phyloP scores from a whole-genome alignment of 108 stramenopile genomes.

The Aureococcus anophagefferens region DNA sequence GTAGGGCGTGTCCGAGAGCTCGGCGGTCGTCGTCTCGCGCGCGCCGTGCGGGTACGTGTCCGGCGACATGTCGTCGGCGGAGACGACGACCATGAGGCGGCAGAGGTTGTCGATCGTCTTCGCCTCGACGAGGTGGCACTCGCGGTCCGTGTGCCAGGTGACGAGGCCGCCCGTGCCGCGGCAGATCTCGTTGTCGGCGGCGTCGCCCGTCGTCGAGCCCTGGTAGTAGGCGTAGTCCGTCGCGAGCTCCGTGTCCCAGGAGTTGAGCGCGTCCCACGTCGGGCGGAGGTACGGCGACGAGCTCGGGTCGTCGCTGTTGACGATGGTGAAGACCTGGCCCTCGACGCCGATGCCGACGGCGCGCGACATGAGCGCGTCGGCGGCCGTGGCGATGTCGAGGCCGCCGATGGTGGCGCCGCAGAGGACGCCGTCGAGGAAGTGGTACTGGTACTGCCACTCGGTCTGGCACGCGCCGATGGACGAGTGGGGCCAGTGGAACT shows the following conservation, averaged over 20 bases:
- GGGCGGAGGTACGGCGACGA: slow-evolving; percentile 53
- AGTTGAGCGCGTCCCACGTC: slow-evolving; percentile 61
- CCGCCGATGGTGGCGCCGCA: no score
- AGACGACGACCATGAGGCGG: slow-evolving; percentile 41
- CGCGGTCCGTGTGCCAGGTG: slow-evolving; percentile 64
- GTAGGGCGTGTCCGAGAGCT: slow-evolving; percentile 34
- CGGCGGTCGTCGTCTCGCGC: slow-evolving; percentile 40
- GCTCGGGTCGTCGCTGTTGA: slow-evolving; percentile 43
- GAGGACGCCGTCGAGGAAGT: no score
- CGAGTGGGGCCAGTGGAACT: no score
- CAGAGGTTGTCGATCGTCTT: slow-evolving; percentile 62
- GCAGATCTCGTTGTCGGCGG: slow-evolving; percentile 44
- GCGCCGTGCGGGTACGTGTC: slow-evolving; percentile 54
- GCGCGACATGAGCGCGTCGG: slow-evolving; percentile 9
- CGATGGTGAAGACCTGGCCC: slow-evolving; percentile 47
- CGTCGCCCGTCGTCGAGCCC: slow-evolving; percentile 45
- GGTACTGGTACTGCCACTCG: no score
- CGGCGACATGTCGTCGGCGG: slow-evolving; percentile 51
- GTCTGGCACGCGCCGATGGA: no score
- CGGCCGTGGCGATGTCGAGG: slow-evolving; percentile 1
- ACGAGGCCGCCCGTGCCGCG: no score
- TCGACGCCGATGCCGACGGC: no score
- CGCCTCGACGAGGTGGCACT: slow-evolving; percentile 58
- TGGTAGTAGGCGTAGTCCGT: slow-evolving; percentile 58
- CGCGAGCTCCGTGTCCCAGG: slow-evolving; percentile 55